Percentiles rank a stretch among this genome's conserved stretches.
These are phyloP conservation scores for Vitis hybrid DNA, from an alignment of 177 flowering plant species.

Conservation along the genomic window DNA sequence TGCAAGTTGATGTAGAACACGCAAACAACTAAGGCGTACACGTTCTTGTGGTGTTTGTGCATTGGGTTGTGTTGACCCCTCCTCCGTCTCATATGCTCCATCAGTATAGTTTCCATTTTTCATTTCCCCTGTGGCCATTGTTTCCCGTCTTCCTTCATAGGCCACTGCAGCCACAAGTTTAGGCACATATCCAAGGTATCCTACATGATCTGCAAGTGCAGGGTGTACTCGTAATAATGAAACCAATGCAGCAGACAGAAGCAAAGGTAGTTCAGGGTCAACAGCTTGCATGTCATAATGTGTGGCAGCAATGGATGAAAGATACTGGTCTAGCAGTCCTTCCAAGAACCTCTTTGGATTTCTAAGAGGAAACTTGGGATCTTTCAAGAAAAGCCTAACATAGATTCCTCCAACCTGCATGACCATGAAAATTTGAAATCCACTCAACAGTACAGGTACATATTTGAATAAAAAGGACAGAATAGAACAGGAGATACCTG, in stretches of 20 bases:
- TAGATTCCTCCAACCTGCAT: constrained; percentile 97
- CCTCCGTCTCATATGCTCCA: constrained; percentile 54
- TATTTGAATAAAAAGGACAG: constrained; percentile 6
- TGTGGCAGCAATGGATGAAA: constrained; percentile 85
- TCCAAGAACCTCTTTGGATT: constrained; percentile 97
- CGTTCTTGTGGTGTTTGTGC: constrained; percentile 90
- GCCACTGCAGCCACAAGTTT: constrained; percentile 98
- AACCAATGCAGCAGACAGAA: constrained; percentile 93
- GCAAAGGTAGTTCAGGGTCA: constrained; percentile 92
- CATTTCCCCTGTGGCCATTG: constrained; percentile 75
- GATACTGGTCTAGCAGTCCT: constrained; percentile 96
- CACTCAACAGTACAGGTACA: background rate
- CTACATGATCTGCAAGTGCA: constrained; percentile 96
- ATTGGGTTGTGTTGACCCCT: constrained; percentile 41
- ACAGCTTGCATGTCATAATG: constrained; percentile 77
- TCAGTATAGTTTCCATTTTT: constrained; percentile 41
- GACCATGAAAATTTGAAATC: constrained; percentile 13
- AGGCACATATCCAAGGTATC: constrained; percentile 97
- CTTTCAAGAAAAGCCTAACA: constrained; percentile 92
- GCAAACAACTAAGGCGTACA: constrained; percentile 97
- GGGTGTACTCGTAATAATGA: constrained; percentile 95
- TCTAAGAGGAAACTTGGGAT: constrained; percentile 96
- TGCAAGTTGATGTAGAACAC: constrained; percentile 98
- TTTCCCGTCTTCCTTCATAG: constrained; percentile 90
- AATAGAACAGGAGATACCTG: constrained; percentile 49